phyloP scores from a whole-genome alignment of 176 grass and related monocot genomes.

The Ensete ventricosum region DNA sequence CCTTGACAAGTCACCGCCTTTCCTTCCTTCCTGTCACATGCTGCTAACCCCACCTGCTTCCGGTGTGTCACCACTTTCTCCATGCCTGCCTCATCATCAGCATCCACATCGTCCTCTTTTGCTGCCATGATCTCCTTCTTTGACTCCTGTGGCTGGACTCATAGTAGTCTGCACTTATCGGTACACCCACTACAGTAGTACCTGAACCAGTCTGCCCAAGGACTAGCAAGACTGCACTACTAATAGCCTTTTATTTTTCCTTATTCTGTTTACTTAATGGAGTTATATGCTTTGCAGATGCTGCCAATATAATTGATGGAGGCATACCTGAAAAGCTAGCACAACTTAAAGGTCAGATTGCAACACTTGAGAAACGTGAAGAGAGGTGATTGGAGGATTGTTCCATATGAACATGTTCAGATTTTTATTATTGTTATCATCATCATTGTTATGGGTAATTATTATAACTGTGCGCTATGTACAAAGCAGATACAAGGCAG shows the following conservation, averaged over 20 bases:
- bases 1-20: too few species aligned
- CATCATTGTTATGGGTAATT: background rate
- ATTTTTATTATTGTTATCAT: slow-evolving; percentile 23
- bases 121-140: too few species aligned
- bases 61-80: too few species aligned
- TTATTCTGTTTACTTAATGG: slow-evolving; percentile 16
- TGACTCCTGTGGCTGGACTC: too few species aligned
- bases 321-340: slow-evolving; percentile 82
- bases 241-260: background rate
- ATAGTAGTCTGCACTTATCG: too few species aligned
- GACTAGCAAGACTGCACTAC: too few species aligned
- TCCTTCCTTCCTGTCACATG: too few species aligned
- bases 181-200: too few species aligned
- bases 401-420: background rate
- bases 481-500: slow-evolving; percentile 80
- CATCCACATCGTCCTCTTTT: too few species aligned
- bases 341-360: slow-evolving; percentile 94
- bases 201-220: too few species aligned
- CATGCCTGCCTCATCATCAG: too few species aligned
- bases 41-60: too few species aligned
- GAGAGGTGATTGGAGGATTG: slow-evolving; percentile 48
- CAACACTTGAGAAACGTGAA: slow-evolving; percentile 92
- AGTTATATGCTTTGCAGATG: slow-evolving; percentile 31
- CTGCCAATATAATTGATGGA: slow-evolving; percentile 45
- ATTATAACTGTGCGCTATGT: slow-evolving; percentile 10